Base-by-base conservation (phyloP, 257 asterid genomes). In the Osmanthus fragrans region DNA sequence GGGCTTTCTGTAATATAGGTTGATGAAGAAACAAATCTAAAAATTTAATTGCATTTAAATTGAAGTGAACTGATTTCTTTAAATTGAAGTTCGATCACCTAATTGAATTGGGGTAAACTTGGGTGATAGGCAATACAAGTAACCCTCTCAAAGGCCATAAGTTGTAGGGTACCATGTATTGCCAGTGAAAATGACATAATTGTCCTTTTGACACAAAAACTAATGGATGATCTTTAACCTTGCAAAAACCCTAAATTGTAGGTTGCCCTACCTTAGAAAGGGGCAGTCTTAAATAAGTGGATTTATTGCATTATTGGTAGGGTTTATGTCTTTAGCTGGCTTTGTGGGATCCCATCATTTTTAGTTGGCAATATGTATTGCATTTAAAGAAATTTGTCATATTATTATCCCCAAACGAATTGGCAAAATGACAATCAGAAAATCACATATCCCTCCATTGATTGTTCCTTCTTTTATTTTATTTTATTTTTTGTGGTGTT, bases 321-420 rank as follows among this genome's bases (percentile, higher is more conserved):
- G 68, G 32, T 23, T 21, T 51, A 51, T 60, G 33, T 9, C 68
- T 60, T 60, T 60, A 23, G 68, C 68, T 25, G 68, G 68, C 34
- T 60, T 25, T 25, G 68, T 60, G 33, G 32, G 68, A 23, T 23
- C 68, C 68, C 68, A 23, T 60, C 68, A 60, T 21, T 23, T 60
- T 60, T 34, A 8, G 68, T 23, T 25, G 68, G 68, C 68, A 25
- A 60, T 21, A 60, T 39, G 45, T 39, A 9, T 9, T 9, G 68
- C 33, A 60, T 60, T 60, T 60, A 60, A 60, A 23, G 68, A 60
- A 60, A 60, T 60, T 60, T 60, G 68, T 33, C 68, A 60, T 60
- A 60, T 60, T 60, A 60, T 60, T 25, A 60, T 21, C 68, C 68
- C 66, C 29, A 39, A 60, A 21, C 32, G 23, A 60, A 15, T 60